Evolutionary conservation across 139 green algal genomes (phyloP), one percentile per base, ranked within the genome.

Genomic region (Picochlorum sp.): DNA sequence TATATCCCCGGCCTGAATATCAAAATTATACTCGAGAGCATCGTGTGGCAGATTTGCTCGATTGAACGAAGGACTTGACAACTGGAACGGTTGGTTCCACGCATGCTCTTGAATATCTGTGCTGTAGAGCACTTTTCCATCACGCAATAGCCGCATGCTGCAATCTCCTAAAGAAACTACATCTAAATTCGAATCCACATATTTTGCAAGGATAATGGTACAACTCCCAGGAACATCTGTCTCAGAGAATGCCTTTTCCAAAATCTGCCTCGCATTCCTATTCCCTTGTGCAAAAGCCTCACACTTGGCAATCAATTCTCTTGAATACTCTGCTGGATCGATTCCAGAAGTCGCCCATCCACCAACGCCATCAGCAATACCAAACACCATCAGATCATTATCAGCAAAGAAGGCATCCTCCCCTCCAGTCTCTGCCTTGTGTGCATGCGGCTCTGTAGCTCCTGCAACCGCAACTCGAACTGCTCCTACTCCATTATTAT

Each of bases 1-100:
- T 7, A 95, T 50, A 73, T 96, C 92, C 11, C 68, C 61, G 21
- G 45, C 6, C 24, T 51, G 21, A 7, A 69, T 38, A 47, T 59
- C 56, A 41, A 93, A 16, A 28, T 77, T 50, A 37, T 84, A 92
- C n/a, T 78, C 11, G 24, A 85, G 68, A 18, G 82, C 80, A 57
- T 85, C 64, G 49, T 78, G 68, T 4, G 76, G 61, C 6, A 44
- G 44, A 65, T 82, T 65, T 3, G 26, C 45, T 2, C 47, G 52
- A 14, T 60, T 32, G 8, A 37, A 32, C 28, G 45, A 20, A 0
- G 80, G 75, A 58, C 73, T 71, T 8, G 65, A 82, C 49, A 95
- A 73, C 85, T 96, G 90, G 75, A 82, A 96, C 1, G 94, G 94
- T 79, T 90, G 91, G 79, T 98, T 98, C 79, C 95, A 98, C 59